Conservation (phyloP, 306 rosid species). For the Quercus alba region DNA sequence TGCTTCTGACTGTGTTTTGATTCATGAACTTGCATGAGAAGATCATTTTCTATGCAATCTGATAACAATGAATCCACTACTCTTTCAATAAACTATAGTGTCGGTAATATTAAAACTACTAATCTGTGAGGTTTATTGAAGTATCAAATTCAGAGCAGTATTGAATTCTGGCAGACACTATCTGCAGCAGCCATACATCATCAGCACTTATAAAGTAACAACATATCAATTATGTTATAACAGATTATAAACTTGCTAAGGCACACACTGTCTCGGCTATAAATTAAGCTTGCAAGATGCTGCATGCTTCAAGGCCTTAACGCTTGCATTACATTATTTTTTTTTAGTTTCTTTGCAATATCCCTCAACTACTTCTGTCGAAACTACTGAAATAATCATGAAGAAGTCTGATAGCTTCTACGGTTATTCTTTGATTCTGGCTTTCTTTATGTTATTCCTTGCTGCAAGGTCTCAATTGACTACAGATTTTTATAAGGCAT, state of each 20-base stretch:
- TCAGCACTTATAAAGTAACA: neutral
- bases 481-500: constrained; percentile 52
- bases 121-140: neutral
- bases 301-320: neutral
- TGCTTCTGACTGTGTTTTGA: neutral
- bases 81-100: neutral
- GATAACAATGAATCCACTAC: constrained; percentile 19
- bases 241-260: neutral
- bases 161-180: neutral
- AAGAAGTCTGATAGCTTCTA: constrained; percentile 17
- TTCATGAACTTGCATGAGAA: constrained; percentile 1
- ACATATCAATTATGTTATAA: neutral
- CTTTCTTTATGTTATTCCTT: constrained; percentile 35
- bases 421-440: constrained; percentile 25
- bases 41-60: neutral
- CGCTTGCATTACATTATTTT: neutral
- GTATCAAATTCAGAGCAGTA: neutral
- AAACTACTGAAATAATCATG: constrained; percentile 13
- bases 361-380: neutral
- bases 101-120: neutral
- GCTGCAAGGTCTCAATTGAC: constrained; percentile 51
- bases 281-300: neutral
- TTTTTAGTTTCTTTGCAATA: neutral
- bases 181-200: neutral
- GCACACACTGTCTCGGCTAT: neutral